Percentiles rank a stretch among this genome's conserved stretches.
phyloP scores from a whole-genome alignment of 177 flowering plant genomes.

The Vitis hybrid region DNA sequence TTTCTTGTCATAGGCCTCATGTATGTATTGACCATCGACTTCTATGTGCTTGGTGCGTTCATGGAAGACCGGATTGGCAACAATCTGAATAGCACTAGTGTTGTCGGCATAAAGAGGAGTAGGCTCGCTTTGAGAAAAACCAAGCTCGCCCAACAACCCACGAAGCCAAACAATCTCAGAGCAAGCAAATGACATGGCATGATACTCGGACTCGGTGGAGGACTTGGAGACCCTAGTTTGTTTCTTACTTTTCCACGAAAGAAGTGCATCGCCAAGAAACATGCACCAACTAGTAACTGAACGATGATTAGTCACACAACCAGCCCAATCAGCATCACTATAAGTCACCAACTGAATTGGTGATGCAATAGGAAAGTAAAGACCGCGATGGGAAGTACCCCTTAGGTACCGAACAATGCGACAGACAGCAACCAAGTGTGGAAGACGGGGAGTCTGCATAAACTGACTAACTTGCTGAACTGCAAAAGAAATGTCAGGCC shows the following conservation, averaged over 20 bases:
- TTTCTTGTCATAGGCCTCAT: background rate
- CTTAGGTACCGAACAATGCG: background rate
- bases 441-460: background rate
- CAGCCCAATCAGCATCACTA: slow-evolving; percentile 12
- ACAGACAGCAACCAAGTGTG: background rate
- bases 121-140: background rate
- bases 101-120: slow-evolving; percentile 19
- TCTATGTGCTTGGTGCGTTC: background rate
- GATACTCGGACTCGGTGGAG: slow-evolving; percentile 3
- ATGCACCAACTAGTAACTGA: slow-evolving; percentile 16
- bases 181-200: slow-evolving; percentile 10
- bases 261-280: slow-evolving; percentile 9
- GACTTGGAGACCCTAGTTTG: slow-evolving; percentile 8
- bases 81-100: slow-evolving; percentile 5
- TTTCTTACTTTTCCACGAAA: slow-evolving; percentile 24
- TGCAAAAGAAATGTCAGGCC: slow-evolving; percentile 9
- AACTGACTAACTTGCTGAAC: slow-evolving; percentile 2
- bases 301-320: background rate
- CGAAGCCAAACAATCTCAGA: slow-evolving; percentile 19
- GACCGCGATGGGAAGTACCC: background rate
- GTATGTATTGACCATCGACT: slow-evolving; percentile 15
- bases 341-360: background rate
- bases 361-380: background rate
- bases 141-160: background rate
- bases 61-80: too few relatives aligned